Conservation (phyloP, 1,139 yeast genomes). For the Arxiozyma slooffiae region DNA sequence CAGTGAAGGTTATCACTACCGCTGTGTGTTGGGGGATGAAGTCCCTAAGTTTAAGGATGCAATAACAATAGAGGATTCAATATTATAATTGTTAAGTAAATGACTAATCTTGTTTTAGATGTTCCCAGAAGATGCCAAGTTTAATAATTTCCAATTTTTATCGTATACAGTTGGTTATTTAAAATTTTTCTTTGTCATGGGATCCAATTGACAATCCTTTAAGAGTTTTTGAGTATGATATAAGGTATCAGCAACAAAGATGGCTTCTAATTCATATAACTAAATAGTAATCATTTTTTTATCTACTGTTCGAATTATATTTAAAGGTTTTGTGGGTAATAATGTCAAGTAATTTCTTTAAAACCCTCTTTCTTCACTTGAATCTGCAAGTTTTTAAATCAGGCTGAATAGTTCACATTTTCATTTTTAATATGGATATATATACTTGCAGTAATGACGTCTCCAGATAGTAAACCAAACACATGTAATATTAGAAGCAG, state of each 20-base stretch:
- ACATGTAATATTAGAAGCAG: too few species aligned
- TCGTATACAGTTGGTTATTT: slow-evolving; percentile 46
- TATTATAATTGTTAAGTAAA: slow-evolving; percentile 46
- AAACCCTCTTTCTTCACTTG: slow-evolving; percentile 41
- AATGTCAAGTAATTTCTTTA: slow-evolving; percentile 48
- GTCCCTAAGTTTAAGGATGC: slow-evolving; percentile 57
- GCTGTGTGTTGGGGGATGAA: too few species aligned
- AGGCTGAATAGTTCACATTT: slow-evolving; percentile 54
- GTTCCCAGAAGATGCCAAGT: slow-evolving; percentile 84
- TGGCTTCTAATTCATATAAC: slow-evolving; percentile 70
- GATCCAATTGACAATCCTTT: slow-evolving; percentile 40
- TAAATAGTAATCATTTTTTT: slow-evolving; percentile 70
- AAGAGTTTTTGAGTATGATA: slow-evolving; percentile 76
- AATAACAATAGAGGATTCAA: slow-evolving; percentile 55
- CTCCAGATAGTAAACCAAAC: too few species aligned
- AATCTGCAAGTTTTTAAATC: slow-evolving; percentile 63
- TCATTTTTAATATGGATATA: neutral
- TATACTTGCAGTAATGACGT: too few species aligned
- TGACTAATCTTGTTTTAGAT: slow-evolving; percentile 74
- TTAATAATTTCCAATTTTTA: slow-evolving; percentile 45
- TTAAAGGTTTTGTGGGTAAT: slow-evolving; percentile 40
- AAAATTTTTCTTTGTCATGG: slow-evolving; percentile 25
- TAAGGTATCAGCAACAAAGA: slow-evolving; percentile 67
- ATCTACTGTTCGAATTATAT: slow-evolving; percentile 60
- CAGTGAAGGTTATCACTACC: too few species aligned